These are phyloP conservation scores for Lecanicillium sp. DNA, from an alignment of 2,329 filamentous ascomycete genomes.

Conservation along the genomic window DNA sequence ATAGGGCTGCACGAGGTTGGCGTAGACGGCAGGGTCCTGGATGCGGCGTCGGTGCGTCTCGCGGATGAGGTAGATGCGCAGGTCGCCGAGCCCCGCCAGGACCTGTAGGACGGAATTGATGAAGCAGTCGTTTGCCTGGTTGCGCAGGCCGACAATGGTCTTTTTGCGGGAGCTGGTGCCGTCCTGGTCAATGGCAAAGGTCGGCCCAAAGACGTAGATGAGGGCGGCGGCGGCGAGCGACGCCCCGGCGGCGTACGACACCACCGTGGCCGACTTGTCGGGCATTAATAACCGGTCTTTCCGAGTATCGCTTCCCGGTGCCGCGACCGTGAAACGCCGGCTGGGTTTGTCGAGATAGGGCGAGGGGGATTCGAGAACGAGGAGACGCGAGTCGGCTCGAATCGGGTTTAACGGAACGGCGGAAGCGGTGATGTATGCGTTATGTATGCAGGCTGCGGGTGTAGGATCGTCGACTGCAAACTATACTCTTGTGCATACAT, in stretches of 20 bases:
- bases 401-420: slow-evolving; percentile 6
- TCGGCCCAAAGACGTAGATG: slow-evolving; percentile 97
- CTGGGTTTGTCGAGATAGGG: too few species aligned
- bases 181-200: slow-evolving; percentile 87
- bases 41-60: slow-evolving; percentile 80
- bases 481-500: not conserved
- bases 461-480: not conserved
- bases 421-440: not conserved
- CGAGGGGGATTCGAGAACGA: not conserved
- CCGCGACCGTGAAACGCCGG: not conserved
- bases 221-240: slow-evolving; percentile 91
- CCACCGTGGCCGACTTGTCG: slow-evolving; percentile 38
- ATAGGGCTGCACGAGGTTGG: slow-evolving; percentile 48
- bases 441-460: not conserved
- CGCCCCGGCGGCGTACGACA: slow-evolving; percentile 90
- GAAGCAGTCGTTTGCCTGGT: slow-evolving; percentile 92
- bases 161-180: slow-evolving; percentile 65
- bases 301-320: slow-evolving; percentile 13
- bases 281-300: slow-evolving; percentile 27
- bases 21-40: slow-evolving; percentile 72
- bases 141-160: slow-evolving; percentile 80
- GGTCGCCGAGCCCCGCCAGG: slow-evolving; percentile 79
- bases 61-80: slow-evolving; percentile 85
- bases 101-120: slow-evolving; percentile 96
- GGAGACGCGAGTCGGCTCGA: slow-evolving; percentile 7